Conservation (phyloP, 495 filamentous ascomycete genomes). For the Penicillium subrubescens region DNA sequence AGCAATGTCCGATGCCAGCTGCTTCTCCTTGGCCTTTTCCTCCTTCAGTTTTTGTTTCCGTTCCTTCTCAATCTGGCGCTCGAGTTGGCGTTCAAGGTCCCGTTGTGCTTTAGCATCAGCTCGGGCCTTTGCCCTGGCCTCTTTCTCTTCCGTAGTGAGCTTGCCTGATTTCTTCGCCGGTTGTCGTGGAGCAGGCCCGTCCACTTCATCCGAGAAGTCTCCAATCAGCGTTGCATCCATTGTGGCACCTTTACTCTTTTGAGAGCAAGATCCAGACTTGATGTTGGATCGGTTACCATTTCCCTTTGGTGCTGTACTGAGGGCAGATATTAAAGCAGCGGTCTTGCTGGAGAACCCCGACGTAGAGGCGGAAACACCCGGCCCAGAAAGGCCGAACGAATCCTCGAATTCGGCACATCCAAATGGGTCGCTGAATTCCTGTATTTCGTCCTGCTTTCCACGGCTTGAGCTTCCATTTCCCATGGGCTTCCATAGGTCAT, state of each 20-base stretch:
- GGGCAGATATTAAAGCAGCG: slow-evolving; percentile 39
- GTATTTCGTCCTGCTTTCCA: slow-evolving; percentile 33
- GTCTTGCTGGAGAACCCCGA: slow-evolving; percentile 40
- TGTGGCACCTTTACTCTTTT: slow-evolving; percentile 4
- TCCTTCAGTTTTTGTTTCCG: slow-evolving; percentile 52
- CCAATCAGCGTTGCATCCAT: neutral
- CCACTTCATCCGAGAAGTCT: slow-evolving; percentile 24
- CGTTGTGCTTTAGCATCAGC: slow-evolving; percentile 47
- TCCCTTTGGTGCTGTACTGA: slow-evolving; percentile 18
- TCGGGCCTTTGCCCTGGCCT: slow-evolving; percentile 58
- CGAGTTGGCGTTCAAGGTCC: slow-evolving; percentile 46
- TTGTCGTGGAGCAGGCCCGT: slow-evolving; percentile 28
- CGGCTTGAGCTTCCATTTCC: neutral
- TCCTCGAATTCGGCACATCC: slow-evolving; percentile 35
- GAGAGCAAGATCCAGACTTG: slow-evolving; percentile 11
- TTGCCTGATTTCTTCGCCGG: slow-evolving; percentile 36
- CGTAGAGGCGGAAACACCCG: slow-evolving; percentile 10
- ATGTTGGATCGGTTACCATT: neutral
- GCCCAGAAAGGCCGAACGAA: slow-evolving; percentile 18
- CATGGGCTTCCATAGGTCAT: slow-evolving; percentile 19
- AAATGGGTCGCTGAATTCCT: slow-evolving; percentile 45
- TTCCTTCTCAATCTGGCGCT: slow-evolving; percentile 50
- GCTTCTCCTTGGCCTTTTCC: slow-evolving; percentile 65
- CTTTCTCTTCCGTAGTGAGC: slow-evolving; percentile 45
- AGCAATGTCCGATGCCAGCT: slow-evolving; percentile 65